Conservation (phyloP, 352 stramenopile genomes). For the Halophytophthora batemanensis region DNA sequence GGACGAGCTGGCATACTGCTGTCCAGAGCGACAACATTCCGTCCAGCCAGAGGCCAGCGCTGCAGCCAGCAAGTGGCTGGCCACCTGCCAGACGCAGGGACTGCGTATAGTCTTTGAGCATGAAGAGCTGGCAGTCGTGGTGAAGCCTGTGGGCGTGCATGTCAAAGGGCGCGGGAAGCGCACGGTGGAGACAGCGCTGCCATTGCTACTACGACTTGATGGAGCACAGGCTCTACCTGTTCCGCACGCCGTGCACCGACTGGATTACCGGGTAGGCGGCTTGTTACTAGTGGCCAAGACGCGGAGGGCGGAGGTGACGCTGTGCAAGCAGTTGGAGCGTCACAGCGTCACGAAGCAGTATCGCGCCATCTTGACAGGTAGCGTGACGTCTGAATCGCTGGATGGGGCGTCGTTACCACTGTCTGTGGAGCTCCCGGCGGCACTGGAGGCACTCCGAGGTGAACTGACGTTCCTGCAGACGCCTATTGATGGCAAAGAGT, state of each 20-base stretch:
- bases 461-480: slow-evolving; percentile 24
- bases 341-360: slow-evolving; percentile 53
- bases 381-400: slow-evolving; percentile 6
- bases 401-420: neutral
- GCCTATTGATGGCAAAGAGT: slow-evolving; percentile 24
- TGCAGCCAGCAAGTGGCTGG: slow-evolving; percentile 22
- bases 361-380: slow-evolving; percentile 45
- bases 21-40: slow-evolving; percentile 6
- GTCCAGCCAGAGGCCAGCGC: neutral
- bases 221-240: slow-evolving; percentile 18
- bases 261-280: slow-evolving; percentile 59
- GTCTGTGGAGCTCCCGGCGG: slow-evolving; percentile 9
- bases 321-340: slow-evolving; percentile 45
- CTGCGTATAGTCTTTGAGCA: slow-evolving; percentile 54
- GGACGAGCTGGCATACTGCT: slow-evolving; percentile 36
- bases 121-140: slow-evolving; percentile 40
- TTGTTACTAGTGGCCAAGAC: slow-evolving; percentile 63
- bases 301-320: slow-evolving; percentile 34
- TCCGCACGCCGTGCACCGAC: slow-evolving; percentile 52
- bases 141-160: slow-evolving; percentile 61
- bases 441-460: slow-evolving; percentile 14
- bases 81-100: slow-evolving; percentile 43
- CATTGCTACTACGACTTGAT: slow-evolving; percentile 23
- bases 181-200: slow-evolving; percentile 46
- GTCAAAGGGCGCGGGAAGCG: slow-evolving; percentile 53